Base-by-base conservation (phyloP, 192 early-diverging fungal genomes). In the Borealophlyctis nickersoniae region DNA sequence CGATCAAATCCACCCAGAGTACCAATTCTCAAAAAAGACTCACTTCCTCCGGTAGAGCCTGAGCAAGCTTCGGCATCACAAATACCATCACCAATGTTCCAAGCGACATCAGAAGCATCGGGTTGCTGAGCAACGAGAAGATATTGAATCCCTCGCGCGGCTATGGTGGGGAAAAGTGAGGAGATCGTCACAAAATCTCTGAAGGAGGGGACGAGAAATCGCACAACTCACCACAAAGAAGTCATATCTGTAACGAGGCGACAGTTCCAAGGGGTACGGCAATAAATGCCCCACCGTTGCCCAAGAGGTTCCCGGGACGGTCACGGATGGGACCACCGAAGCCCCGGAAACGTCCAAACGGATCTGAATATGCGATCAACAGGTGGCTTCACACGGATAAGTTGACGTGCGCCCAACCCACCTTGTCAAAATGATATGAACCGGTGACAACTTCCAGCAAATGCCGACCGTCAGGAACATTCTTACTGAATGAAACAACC, bases 41-140 rank as follows among this genome's bases (percentile, higher is more conserved):
- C n/a, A n/a, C n/a, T n/a, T n/a, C n/a, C n/a, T n/a, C n/a, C n/a
- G n/a, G n/a, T n/a, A n/a, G n/a, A n/a, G n/a, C n/a, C n/a, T n/a
- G n/a, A n/a, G n/a, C n/a, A n/a, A 89, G 63, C 64, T 85, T 83
- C 45, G 87, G 87, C 71, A 89, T 34, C 39, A 83, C 65, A 65
- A 86, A 86, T 26, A 89, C 70, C n/a, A 81, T 60, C 3, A 73
- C 34, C 36, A 89, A 66, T 32, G 81, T 81, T 27, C 76, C 76
- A 28, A 80, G 82, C 52, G 81, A 78, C 86, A 89, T 87, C 55
- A 89, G 63, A 63, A 89, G 77, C 69, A 87, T 87, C 11, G 87
- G 87, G 60, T 87, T 89, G 0, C 75, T 71, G 57, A 89, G 78
- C 71, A 89, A 73, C 16, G 78, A 52, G 36, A 77, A 62, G 28